Base-by-base conservation (phyloP, 2,329 filamentous ascomycete genomes). In the Cladophialophora bantiana region DNA sequence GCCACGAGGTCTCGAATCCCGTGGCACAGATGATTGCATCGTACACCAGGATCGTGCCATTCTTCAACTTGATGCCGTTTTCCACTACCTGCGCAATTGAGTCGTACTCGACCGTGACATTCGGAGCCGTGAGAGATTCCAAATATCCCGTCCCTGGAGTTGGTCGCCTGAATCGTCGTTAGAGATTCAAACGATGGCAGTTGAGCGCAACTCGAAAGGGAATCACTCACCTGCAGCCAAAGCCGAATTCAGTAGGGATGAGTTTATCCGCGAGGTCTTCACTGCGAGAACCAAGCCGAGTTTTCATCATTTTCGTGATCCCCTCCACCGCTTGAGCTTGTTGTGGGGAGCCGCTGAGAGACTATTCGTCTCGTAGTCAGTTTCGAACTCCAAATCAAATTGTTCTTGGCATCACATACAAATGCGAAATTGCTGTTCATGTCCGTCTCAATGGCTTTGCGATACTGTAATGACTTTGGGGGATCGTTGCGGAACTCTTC, bases 31-130 rank as follows among this genome's bases (percentile, higher is more conserved):
- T 60, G 42, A 77, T 18, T 15, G 67, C 71, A 59, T 73, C 76
- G 5, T 73, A 70, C 3, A 72, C 68, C 76, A 75, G 10, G 1
- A 76, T 69, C 45, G 40, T 77, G 75, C 34, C 75, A 70, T 32
- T 53, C 48, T 26, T 53, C 42, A 1, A 69, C 71, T 32, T 71
- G 70, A 79, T 76, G 1, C 81, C 81, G 2, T 79, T 77, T 66
- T 80, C 77, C 0, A 82, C 83, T 61, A 82, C 78, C 26, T 77
- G 75, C 13, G 74, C 74, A 4, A 83, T 81, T 1, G 78, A 75
- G 1, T 81, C 80, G 69, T 83, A 83, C 66, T 83, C 80, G 0
- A 84, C 81, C 68, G 83, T 80, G 2, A 84, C 81, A 59, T 84
- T 84, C 7, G 76, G 74, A 60, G 83, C 75, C 65, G 83, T 80